phyloP scores from a whole-genome alignment of 1,284 basidiomycete species.

The Cronartium ribicola region DNA sequence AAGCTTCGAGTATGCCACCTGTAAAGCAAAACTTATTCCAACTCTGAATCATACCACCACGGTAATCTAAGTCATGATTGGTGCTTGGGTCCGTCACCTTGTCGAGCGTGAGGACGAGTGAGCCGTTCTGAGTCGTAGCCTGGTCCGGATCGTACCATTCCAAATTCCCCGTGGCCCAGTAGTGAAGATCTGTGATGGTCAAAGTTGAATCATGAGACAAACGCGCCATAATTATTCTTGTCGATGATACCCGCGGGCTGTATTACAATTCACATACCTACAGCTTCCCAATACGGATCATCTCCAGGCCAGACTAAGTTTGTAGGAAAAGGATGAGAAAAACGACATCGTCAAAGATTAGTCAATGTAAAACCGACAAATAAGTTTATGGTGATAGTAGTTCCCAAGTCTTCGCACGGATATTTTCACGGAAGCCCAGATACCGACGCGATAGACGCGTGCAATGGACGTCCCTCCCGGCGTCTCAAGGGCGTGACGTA shows the following conservation, averaged over 20 bases:
- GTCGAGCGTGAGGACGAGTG: constrained; percentile 71
- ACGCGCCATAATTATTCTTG: not conserved
- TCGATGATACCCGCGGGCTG: not conserved
- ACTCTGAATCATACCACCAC: constrained; percentile 56
- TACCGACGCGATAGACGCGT: no score
- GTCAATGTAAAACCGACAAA: no score
- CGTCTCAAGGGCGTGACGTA: no score
- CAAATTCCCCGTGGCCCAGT: constrained; percentile 63
- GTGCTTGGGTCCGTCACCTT: constrained; percentile 46
- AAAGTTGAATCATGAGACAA: constrained; percentile 51
- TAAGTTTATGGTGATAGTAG: no score
- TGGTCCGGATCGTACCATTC: constrained; percentile 78
- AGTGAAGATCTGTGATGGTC: constrained; percentile 77
- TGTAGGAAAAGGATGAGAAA: not conserved
- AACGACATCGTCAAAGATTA: no score
- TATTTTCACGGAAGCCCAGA: no score
- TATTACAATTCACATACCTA: constrained; percentile 47
- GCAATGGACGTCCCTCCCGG: no score
- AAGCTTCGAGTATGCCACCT: constrained; percentile 65
- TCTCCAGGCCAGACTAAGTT: constrained; percentile 60
- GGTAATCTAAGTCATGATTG: constrained; percentile 70
- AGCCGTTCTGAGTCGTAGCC: constrained; percentile 70
- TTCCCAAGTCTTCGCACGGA: no score
- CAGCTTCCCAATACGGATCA: constrained; percentile 55
- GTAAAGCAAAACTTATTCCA: constrained; percentile 87